These are phyloP conservation scores for Xylaria hypoxylon DNA, from an alignment of 2,329 filamentous ascomycete genomes.

Conservation along the genomic window DNA sequence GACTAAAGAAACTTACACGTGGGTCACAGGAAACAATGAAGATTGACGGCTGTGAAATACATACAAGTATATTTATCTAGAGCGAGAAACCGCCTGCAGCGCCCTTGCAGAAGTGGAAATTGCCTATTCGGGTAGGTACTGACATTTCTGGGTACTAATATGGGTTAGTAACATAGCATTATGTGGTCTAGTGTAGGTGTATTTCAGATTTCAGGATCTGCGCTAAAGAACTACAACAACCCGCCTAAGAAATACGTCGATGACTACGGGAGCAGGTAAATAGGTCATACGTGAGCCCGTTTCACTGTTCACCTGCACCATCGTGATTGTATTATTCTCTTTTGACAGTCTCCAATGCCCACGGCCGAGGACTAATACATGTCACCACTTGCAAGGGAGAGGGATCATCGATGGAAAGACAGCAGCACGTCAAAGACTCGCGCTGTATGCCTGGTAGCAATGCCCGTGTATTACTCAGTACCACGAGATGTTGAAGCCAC, in stretches of 20 bases:
- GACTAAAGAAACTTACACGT: no score
- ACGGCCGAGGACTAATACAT: conserved; percentile 1
- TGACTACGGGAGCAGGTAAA: no score
- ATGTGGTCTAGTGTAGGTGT: no score
- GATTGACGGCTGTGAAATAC: not conserved
- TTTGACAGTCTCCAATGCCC: not conserved
- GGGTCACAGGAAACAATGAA: not conserved
- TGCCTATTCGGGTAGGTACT: conserved; percentile 26
- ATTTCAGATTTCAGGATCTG: no score
- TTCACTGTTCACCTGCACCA: conserved; percentile 15
- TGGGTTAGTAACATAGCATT: not conserved
- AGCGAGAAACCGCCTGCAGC: no score
- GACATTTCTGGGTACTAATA: not conserved
- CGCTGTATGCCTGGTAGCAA: conserved; percentile 10
- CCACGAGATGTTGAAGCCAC: conserved; percentile 15
- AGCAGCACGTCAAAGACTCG: not conserved
- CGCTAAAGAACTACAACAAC: no score
- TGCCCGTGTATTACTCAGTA: not conserved
- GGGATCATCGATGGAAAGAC: conserved; percentile 14
- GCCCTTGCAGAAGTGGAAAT: not conserved
- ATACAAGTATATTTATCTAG: no score
- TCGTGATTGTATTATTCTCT: conserved; percentile 1
- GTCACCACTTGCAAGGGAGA: conserved; percentile 9
- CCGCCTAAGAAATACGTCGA: no score
- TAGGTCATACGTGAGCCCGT: not conserved